Conservation (phyloP, 306 rosid species). For the Quillaja saponaria region DNA sequence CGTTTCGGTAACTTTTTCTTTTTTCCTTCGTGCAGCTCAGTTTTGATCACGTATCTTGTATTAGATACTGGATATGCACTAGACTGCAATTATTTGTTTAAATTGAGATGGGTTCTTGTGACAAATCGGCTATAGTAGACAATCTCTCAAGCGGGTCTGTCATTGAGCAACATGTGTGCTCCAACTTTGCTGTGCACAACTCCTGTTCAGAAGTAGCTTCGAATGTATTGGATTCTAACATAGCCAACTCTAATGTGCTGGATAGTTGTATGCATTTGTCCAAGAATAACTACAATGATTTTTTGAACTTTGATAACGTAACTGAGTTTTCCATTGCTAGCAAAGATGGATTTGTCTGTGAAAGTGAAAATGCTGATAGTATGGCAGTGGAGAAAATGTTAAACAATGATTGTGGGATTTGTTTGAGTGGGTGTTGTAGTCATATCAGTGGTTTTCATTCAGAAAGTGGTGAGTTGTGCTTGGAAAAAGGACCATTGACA, state of each 20-base stretch:
- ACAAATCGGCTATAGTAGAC: conserved; percentile 44
- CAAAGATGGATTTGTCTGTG: conserved; percentile 33
- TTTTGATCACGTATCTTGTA: conserved; percentile 16
- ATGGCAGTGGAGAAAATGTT: conserved; percentile 24
- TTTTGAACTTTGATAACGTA: conserved; percentile 35
- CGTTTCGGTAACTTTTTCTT: conserved; percentile 11
- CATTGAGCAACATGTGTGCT: conserved; percentile 42
- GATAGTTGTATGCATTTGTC: conserved; percentile 31
- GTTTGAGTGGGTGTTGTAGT: conserved; percentile 31
- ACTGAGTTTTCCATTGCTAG: conserved; percentile 19
- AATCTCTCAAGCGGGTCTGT: conserved; percentile 41
- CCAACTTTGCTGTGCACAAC: conserved; percentile 45
- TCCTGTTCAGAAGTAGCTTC: conserved; percentile 37
- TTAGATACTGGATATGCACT: conserved; percentile 36
- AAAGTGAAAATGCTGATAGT: conserved; percentile 39
- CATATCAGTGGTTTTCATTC: conserved; percentile 29
- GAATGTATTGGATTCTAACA: conserved; percentile 34
- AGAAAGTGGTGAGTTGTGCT: conserved; percentile 18
- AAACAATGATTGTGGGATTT: conserved; percentile 33
- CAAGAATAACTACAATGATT: conserved; percentile 25
- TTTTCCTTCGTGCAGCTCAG: conserved; percentile 13
- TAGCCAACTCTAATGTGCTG: conserved; percentile 21
- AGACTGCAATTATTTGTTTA: conserved; percentile 34
- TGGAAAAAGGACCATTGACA: conserved; percentile 31
- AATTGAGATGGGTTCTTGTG: conserved; percentile 71